Evolutionary conservation across 2,329 filamentous ascomycete genomes (phyloP), one percentile per base, ranked within the genome.

Genomic region (Sphaceloma murrayae): DNA sequence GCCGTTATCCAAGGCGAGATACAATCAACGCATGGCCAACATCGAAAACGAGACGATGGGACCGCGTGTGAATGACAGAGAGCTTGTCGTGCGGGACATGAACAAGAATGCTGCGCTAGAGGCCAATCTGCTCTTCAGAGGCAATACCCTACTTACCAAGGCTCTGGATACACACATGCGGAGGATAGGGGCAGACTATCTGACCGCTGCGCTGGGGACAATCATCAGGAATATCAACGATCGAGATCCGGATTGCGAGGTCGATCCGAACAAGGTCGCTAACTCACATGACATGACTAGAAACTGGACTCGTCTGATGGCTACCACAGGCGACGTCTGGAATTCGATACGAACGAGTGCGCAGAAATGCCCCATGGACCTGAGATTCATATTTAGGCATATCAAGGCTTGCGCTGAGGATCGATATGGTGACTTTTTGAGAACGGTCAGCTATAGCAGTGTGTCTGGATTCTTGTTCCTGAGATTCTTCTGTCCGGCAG

Each of bases 151-250:
- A 7, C 72, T 96, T 19, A 98, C 91, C 0, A 93, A 95, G 60
- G 82, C 88, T 1, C 72, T 98, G 33, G 91, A 98, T 60, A 83
- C 86, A 48, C 88, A 98, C 60, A 96, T 98, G 91, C 84, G 87
- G 47, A 78, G 91, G 7, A 69, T 96, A 1, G 91, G 91, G 31
- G 89, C 87, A 53, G 88, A 95, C 53, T 98, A 94, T 55, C 67
- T 98, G 1, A 85, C 93, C 53, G 85, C 93, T 39, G 82, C 85
- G 0, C 70, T 98, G 29, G 78, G 78, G n/a, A 81, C 87, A 42
- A 91, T 88, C 62, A 75, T 98, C 33, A 72, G 75, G 47, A 85
- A 94, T 57, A 94, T 98, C 59, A 91, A 94, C 56, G 82, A 89
- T 53, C 77, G 82, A 51, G 87, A 96, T 57, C 82, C 83, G 0